Conservation (phyloP, 306 rosid genomes). For the Crotalaria pallida region DNA sequence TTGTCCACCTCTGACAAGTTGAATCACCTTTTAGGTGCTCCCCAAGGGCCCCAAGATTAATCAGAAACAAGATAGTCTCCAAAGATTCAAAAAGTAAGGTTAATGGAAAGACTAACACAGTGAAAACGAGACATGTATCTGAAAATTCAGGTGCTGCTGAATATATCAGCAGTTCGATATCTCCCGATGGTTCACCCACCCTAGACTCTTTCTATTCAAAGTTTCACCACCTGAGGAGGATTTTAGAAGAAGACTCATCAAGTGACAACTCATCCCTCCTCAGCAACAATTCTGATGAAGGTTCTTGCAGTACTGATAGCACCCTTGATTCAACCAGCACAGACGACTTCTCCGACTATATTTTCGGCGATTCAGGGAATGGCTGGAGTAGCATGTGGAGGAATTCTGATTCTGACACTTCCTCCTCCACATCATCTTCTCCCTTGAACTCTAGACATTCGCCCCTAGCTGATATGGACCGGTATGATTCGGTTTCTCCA, state of each 20-base stretch:
- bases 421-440: slow-evolving; percentile 53
- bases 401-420: slow-evolving; percentile 49
- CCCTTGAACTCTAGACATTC: slow-evolving; percentile 50
- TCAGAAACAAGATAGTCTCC: slow-evolving; percentile 46
- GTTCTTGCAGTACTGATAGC: slow-evolving; percentile 83
- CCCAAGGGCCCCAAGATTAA: slow-evolving; percentile 83
- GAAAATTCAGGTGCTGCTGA: slow-evolving; percentile 30
- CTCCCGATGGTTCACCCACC: slow-evolving; percentile 34
- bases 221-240: slow-evolving; percentile 42
- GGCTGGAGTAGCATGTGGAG: slow-evolving; percentile 41
- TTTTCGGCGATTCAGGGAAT: slow-evolving; percentile 64
- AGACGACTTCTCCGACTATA: slow-evolving; percentile 74
- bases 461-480: slow-evolving; percentile 49
- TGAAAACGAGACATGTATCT: slow-evolving; percentile 31
- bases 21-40: slow-evolving; percentile 59
- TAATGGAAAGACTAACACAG: slow-evolving; percentile 31
- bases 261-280: slow-evolving; percentile 85
- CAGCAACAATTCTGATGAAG: slow-evolving; percentile 77
- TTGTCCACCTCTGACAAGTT: slow-evolving; percentile 14
- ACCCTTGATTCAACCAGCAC: slow-evolving; percentile 56
- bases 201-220: slow-evolving; percentile 41
- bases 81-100: slow-evolving; percentile 47
- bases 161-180: slow-evolving; percentile 11
- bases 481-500: slow-evolving; percentile 41
- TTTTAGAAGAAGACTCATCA: slow-evolving; percentile 72